phyloP scores from a whole-genome alignment of 2,329 filamentous ascomycete genomes.

The Fusarium guadeloupense region DNA sequence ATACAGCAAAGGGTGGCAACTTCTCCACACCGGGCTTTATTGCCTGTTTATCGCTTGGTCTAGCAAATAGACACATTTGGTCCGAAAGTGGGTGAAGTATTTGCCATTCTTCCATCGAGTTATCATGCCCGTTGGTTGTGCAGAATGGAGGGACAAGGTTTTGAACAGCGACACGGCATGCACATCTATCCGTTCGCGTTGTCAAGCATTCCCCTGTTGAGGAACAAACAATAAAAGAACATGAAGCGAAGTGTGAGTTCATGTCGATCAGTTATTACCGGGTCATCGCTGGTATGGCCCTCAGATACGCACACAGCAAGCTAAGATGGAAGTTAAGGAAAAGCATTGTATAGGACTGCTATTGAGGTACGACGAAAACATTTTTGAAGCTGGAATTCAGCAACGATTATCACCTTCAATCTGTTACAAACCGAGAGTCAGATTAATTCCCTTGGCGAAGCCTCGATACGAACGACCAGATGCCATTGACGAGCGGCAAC shows the following conservation, averaged over 20 bases:
- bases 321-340: background rate
- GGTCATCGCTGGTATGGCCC: conserved; percentile 1
- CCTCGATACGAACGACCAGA: background rate
- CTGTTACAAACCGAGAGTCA: background rate
- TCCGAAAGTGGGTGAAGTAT: conserved; percentile 2
- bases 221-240: background rate
- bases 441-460: background rate
- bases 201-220: background rate
- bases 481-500: background rate
- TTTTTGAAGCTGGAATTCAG: background rate
- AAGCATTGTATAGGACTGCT: background rate
- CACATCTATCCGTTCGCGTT: no score
- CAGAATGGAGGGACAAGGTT: conserved; percentile 4
- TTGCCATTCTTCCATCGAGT: conserved; percentile 9
- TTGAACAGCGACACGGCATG: background rate
- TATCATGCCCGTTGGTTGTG: conserved; percentile 6
- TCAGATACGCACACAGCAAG: background rate
- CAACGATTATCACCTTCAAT: background rate
- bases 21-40: background rate
- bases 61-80: background rate
- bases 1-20: background rate
- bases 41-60: background rate
- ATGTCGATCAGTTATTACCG: background rate
- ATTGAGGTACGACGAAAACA: background rate
- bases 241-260: background rate